Base-by-base conservation (phyloP, 2,329 filamentous ascomycete genomes). In the Davidsoniella neocaledoniae region DNA sequence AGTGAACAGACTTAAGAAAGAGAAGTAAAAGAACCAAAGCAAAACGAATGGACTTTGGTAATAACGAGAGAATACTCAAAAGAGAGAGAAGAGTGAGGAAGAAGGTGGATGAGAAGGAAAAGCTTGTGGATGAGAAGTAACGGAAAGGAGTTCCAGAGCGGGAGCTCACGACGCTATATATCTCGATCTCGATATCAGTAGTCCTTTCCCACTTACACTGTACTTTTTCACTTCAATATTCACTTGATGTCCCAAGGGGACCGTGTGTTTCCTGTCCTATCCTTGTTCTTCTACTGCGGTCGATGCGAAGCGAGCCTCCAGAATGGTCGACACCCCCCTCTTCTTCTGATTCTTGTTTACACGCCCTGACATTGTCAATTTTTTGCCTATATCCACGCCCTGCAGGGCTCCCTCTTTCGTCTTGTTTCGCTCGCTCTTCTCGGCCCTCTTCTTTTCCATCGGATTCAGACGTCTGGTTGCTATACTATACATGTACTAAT, bases 61-160 rank as follows among this genome's bases (percentile, higher is more conserved):
- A 42, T 23, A 51, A 25, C 29, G 21, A 46, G 21, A 45, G 29
- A 43, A 50, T 55, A 55, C 55, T 56, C 58, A 59, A 55, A 58
- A 54, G 56, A 55, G 56, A 57, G 49, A 51, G 36, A 51, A 41
- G 23, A 25, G 42, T 16, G 45, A 49, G 23, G 23, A 41, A 40
- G 10, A 8, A 25, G 44, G 23, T n/a, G 49, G 49, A 51, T 19
- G 33, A n/a, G 17, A n/a, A n/a, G 17, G 38, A 39, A 19, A 41
- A 33, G 29, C 29, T 33, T 33, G 29, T 33, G 12, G 29, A 12
- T 9, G 29, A 33, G 29, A 33, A 33, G 9, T 4, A 33, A 33
- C 29, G 12, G 29, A 33, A 5, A 25, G 10, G 0, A 19, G 33
- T 36, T 33, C 43, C 4, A 33, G 43, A 33, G n/a, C 17, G 17